Conservation (phyloP, 2,329 filamentous ascomycete species). For the Penicillium sp. region DNA sequence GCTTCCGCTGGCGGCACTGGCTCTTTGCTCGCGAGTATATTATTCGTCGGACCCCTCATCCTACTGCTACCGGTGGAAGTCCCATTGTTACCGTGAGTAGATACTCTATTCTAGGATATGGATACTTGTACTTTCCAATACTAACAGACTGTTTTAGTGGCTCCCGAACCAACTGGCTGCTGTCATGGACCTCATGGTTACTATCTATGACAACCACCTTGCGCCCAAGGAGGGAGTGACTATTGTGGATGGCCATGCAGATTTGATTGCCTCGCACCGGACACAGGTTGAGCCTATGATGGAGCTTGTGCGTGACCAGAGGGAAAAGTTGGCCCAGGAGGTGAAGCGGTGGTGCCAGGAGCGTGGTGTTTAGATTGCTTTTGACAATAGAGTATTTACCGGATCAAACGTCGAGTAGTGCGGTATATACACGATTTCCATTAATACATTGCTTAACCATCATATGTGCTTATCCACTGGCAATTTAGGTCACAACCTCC, state of each 20-base stretch:
- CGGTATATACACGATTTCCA: background rate
- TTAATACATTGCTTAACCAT: background rate
- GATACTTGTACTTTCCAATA: background rate
- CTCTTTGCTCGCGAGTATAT: slow-evolving; percentile 48
- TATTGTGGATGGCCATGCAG: slow-evolving; percentile 12
- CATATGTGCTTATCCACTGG: background rate
- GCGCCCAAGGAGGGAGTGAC: slow-evolving; percentile 28
- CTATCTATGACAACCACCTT: slow-evolving; percentile 40
- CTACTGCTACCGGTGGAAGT: slow-evolving; percentile 47
- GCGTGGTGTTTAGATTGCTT: slow-evolving; percentile 33
- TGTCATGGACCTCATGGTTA: slow-evolving; percentile 48
- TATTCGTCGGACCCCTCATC: slow-evolving; percentile 43
- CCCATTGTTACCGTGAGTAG: slow-evolving; percentile 44
- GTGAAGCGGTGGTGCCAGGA: slow-evolving; percentile 46
- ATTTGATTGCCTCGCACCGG: slow-evolving; percentile 24
- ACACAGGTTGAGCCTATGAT: slow-evolving; percentile 40
- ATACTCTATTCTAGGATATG: background rate
- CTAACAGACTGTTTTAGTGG: slow-evolving; percentile 31
- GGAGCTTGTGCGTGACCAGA: slow-evolving; percentile 33
- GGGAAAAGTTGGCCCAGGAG: slow-evolving; percentile 35
- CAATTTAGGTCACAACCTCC: slow-evolving; percentile 21
- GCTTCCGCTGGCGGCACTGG: slow-evolving; percentile 49
- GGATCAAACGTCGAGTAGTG: background rate
- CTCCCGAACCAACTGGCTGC: slow-evolving; percentile 46
- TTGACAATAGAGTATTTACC: background rate